Evolutionary conservation across 306 rosid species (phyloP).

Genomic region (Sicyos edulis): DNA sequence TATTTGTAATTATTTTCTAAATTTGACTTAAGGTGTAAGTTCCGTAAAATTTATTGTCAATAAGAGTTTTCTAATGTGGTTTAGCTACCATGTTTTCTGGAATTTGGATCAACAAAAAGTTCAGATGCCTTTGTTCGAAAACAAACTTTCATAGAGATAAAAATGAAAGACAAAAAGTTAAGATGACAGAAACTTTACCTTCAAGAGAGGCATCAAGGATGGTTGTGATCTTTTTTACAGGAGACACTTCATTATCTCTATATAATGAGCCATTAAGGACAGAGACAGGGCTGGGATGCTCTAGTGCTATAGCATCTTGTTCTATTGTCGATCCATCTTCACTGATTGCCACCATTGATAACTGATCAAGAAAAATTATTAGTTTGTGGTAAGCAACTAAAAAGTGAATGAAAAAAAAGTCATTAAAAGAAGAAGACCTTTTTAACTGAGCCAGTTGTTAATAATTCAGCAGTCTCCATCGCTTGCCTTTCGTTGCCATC

Average conservation of each 20-base stretch:
- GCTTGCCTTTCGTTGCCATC: conserved; percentile 41
- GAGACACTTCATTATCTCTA: conserved; percentile 55
- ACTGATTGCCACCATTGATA: conserved; percentile 37
- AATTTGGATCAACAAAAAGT: background rate
- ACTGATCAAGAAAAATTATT: conserved; percentile 33
- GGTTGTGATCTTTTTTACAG: conserved; percentile 41
- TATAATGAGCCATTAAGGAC: conserved; percentile 65
- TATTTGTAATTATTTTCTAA: no score
- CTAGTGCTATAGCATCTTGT: conserved; percentile 41
- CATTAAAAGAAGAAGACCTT: conserved; percentile 26
- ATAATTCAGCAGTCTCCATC: conserved; percentile 37
- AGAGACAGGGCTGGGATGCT: conserved; percentile 78
- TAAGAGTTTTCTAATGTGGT: background rate
- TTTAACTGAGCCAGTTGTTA: conserved; percentile 42
- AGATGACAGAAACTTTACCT: conserved; percentile 40
- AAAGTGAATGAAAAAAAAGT: conserved; percentile 22
- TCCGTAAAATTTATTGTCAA: background rate
- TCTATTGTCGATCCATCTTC: conserved; percentile 46
- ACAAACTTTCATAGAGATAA: background rate
- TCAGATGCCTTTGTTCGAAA: background rate
- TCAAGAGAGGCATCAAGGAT: conserved; percentile 26
- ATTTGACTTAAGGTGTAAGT: no score
- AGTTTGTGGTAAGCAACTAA: conserved; percentile 18
- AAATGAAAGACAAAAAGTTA: background rate
- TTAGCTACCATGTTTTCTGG: background rate